Evolutionary conservation across 257 asterid species (phyloP).

Genomic region (Solanum phureja): DNA sequence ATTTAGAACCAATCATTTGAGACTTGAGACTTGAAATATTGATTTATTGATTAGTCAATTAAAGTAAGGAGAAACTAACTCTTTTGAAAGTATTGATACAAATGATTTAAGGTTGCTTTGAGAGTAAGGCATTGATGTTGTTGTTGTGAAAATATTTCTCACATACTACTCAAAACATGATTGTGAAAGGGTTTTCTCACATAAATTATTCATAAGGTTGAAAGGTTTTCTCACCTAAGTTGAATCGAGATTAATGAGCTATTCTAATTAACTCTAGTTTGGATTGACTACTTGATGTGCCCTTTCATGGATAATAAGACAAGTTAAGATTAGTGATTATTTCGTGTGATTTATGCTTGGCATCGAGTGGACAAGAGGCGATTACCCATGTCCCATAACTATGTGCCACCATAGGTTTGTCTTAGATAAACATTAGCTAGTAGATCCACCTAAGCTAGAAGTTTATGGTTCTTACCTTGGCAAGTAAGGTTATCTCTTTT

Average conservation of each 20-base stretch:
- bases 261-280: not conserved
- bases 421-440: not conserved
- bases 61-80: too few species aligned
- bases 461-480: not conserved
- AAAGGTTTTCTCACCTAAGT: not conserved
- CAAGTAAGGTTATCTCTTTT: not conserved
- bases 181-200: not conserved
- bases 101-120: not conserved
- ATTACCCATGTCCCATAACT: not conserved
- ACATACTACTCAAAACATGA: too few species aligned
- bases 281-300: not conserved
- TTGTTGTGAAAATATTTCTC: not conserved
- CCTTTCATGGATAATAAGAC: not conserved
- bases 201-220: too few species aligned
- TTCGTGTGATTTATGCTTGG: not conserved
- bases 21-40: too few species aligned
- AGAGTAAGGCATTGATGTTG: too few species aligned
- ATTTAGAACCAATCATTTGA: too few species aligned
- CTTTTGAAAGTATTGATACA: not conserved
- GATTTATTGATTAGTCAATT: too few species aligned
- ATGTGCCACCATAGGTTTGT: not conserved
- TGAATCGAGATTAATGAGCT: too few species aligned
- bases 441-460: not conserved
- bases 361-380: not conserved
- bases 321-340: not conserved